Evolutionary conservation across 768 basidiomycete genomes (phyloP), one percentile per base, ranked within the genome.

Genomic region (Saitozyma podzolica): DNA sequence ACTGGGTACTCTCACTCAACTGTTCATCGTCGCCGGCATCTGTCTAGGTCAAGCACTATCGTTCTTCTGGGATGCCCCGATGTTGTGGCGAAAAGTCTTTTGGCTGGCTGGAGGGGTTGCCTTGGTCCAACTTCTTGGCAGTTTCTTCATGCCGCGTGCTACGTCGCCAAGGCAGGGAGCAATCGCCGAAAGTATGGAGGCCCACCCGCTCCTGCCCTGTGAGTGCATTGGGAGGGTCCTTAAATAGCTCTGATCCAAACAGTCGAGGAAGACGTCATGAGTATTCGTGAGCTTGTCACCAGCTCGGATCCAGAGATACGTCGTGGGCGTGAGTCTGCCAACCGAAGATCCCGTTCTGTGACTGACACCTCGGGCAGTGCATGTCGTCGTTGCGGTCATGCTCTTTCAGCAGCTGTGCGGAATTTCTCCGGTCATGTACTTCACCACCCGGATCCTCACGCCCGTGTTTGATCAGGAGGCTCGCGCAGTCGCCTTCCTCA

Each of bases 361-460:
- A 47, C 54, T 62, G 50, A 59, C 17, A 13, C 13, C 45, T 41
- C 17, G 9, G 48, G 43, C 57, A 71, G 70, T 71, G 19, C 17
- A 63, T 17, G 56, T 68, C 40, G 67, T 68, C 29, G 54, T 64
- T 9, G 56, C 58, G 7, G 63, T 62, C 29, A 64, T 65, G 48
- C 41, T 66, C n/a, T 52, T 65, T 13, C 70, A 72, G 60, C 70
- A 72, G 43, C 40, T 66, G 7, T 66, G 67, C 49, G 70, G 70
- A 16, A 69, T 72, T 48, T 66, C 68, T 14, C 70, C 70, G 88
- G 92, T 94, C 17, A 82, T 94, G 54, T 94, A 91, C 77, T 94
- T 93, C 80, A 91, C 89, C 80, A 92, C 91, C 68, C 85, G 87
- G 56, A 95, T 94, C 64, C 84, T 95, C 40, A 86, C 87, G 7